Evolutionary conservation across 345 rosid species (phyloP), one percentile per base, ranked within the genome.

Genomic region (Atalantia buxifolia): DNA sequence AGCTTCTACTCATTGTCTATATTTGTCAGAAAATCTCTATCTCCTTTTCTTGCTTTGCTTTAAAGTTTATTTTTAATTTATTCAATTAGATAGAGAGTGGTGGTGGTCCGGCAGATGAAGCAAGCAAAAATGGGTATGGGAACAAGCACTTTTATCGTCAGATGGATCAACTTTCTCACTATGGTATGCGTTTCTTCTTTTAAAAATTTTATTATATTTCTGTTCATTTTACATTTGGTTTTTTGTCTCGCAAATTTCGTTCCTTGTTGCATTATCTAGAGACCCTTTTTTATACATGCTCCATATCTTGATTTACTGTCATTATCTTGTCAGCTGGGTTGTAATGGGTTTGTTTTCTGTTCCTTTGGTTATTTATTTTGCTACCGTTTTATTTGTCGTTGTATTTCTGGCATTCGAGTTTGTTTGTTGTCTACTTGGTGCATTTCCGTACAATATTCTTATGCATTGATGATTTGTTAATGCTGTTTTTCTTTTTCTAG

Each of bases 111-210:
- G 66, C 60, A 48, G 65, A 27, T 38, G 22, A 48, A 66, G 13
- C 76, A 77, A 67, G 13, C 76, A 76, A 67, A 70, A 84, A 89
- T 93, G 97, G 98, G 97, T 64, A 84, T 87, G 75, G 94, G 97
- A 63, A 89, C 95, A 65, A 94, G 98, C 85, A 92, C 89, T 82
- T 91, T 93, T 76, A 88, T 92, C 28, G 90, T 94, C 86, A 90
- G 94, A 89, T 93, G 98, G 97, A 89, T 93, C 81, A 95, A 95
- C 85, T 92, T 95, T 72, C 88, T 93, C 83, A 93, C 96, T 45
- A 92, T 91, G 97, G 99, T 95, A 85, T 19, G 12, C 42, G 12
- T 6, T 72, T 66, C 63, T 40, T 40, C 27, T 16, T 38, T 2
- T 53, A 48, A 9, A 9, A 25, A 6, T 59, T 59, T 31, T 19